These are phyloP conservation scores for Paracorniculantispora psalliotae DNA, from an alignment of 2,329 filamentous ascomycete species.

Conservation along the genomic window DNA sequence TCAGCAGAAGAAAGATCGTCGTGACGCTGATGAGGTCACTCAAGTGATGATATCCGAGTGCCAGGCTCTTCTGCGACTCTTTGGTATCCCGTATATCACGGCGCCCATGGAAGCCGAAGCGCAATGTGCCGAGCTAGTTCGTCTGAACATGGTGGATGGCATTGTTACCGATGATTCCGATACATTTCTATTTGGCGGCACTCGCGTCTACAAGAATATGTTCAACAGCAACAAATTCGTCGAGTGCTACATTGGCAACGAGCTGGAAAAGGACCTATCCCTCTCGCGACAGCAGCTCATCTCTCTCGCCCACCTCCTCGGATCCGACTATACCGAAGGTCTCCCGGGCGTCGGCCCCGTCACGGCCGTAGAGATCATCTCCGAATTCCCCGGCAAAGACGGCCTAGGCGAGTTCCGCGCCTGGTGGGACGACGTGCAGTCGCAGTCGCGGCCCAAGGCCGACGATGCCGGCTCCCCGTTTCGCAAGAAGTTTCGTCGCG, in stretches of 20 bases:
- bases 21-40: constrained; percentile 94
- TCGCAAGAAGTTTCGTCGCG: constrained; percentile 77
- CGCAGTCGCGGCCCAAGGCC: constrained; percentile 57
- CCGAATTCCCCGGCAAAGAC: constrained; percentile 66
- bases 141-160: constrained; percentile 83
- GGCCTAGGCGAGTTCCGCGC: constrained; percentile 71
- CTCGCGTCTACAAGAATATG: constrained; percentile 98
- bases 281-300: constrained; percentile 85
- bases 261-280: constrained; percentile 85
- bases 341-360: constrained; percentile 88
- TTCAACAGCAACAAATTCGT: constrained; percentile 98
- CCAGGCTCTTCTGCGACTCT: constrained; percentile 81
- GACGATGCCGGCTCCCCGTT: constrained; percentile 59
- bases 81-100: constrained; percentile 93
- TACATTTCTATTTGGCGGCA: constrained; percentile 94
- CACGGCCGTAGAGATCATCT: constrained; percentile 88
- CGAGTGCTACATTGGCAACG: constrained; percentile 82
- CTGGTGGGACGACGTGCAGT: constrained; percentile 83
- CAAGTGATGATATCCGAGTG: constrained; percentile 95
- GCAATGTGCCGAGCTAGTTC: constrained; percentile 88
- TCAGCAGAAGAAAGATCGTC: constrained; percentile 95
- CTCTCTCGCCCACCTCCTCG: constrained; percentile 81
- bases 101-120: constrained; percentile 99
- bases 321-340: constrained; percentile 92
- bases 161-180: constrained; percentile 98